These are phyloP conservation scores for Diospyros lotus DNA, from an alignment of 148 eudicot genomes.

Conservation along the genomic window DNA sequence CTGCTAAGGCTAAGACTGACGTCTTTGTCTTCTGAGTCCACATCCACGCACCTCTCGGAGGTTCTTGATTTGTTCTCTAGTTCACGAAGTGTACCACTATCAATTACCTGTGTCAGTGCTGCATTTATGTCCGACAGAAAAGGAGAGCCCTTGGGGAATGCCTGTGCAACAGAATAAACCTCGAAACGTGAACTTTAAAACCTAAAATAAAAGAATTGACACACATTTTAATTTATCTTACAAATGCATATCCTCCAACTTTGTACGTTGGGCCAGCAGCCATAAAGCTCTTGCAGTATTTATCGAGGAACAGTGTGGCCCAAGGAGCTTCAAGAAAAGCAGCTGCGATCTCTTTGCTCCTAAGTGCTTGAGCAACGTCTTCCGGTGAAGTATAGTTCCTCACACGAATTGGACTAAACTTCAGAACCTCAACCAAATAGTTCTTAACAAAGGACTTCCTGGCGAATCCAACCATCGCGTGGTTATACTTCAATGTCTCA, in stretches of 20 bases:
- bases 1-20: constrained; percentile 19
- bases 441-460: background rate
- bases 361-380: constrained; percentile 17
- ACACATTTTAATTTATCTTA: background rate
- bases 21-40: background rate
- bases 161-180: background rate
- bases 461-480: constrained; percentile 14
- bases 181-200: too few species aligned
- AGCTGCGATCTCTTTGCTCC: constrained; percentile 19
- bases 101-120: constrained; percentile 14
- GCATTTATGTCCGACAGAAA: constrained; percentile 16
- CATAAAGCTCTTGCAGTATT: constrained; percentile 31
- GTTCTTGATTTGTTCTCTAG: constrained; percentile 10
- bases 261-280: constrained; percentile 21
- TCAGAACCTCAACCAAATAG: constrained; percentile 16
- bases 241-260: constrained; percentile 31
- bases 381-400: constrained; percentile 7
- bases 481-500: constrained; percentile 12
- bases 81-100: constrained; percentile 9
- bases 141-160: constrained; percentile 24
- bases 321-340: constrained; percentile 21
- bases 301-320: constrained; percentile 24
- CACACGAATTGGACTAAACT: constrained; percentile 8
- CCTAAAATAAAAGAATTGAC: too few species aligned
- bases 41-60: constrained; percentile 21